These are phyloP conservation scores for Phytophthora gonapodyides DNA, from an alignment of 352 stramenopile genomes.

Conservation along the genomic window DNA sequence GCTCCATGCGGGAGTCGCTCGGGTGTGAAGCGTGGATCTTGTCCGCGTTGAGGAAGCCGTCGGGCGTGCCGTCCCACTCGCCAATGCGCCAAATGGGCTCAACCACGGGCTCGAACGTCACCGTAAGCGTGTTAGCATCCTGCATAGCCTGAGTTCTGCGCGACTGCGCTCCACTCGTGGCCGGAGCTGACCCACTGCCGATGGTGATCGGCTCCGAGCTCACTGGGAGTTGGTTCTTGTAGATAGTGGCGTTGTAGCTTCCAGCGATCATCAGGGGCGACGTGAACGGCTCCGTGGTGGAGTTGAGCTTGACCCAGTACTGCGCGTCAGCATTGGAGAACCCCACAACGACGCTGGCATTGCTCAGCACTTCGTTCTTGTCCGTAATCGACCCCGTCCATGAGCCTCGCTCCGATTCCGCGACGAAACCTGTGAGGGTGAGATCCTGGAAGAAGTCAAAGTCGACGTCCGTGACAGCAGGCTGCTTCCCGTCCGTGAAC, in stretches of 20 bases:
- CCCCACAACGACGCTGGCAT: constrained; percentile 37
- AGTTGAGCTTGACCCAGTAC: constrained; percentile 46
- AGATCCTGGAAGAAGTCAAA: constrained; percentile 61
- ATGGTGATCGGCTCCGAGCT: constrained; percentile 40
- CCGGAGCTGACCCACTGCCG: constrained; percentile 5
- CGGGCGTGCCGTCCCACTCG: constrained; percentile 53
- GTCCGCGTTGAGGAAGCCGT: constrained; percentile 55
- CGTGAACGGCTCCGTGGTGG: constrained; percentile 31
- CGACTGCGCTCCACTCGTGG: neutral
- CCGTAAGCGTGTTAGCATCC: constrained; percentile 22
- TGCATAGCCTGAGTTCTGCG: constrained; percentile 14
- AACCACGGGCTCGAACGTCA: constrained; percentile 30
- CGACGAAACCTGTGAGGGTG: constrained; percentile 47
- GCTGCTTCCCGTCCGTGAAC: constrained; percentile 43
- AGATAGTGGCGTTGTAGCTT: constrained; percentile 57
- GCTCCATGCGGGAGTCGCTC: constrained; percentile 49
- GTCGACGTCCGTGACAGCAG: constrained; percentile 30
- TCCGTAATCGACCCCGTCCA: constrained; percentile 45
- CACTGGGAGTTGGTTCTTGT: constrained; percentile 59
- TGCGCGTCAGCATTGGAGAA: constrained; percentile 53
- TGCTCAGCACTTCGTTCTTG: constrained; percentile 29
- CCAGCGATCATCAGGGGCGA: constrained; percentile 53
- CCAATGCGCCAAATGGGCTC: constrained; percentile 55
- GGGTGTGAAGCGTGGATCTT: constrained; percentile 64
- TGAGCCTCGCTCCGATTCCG: constrained; percentile 32